Evolutionary conservation across 441 rosid species (phyloP).

Genomic region (Rhodomyrtus psidioides): DNA sequence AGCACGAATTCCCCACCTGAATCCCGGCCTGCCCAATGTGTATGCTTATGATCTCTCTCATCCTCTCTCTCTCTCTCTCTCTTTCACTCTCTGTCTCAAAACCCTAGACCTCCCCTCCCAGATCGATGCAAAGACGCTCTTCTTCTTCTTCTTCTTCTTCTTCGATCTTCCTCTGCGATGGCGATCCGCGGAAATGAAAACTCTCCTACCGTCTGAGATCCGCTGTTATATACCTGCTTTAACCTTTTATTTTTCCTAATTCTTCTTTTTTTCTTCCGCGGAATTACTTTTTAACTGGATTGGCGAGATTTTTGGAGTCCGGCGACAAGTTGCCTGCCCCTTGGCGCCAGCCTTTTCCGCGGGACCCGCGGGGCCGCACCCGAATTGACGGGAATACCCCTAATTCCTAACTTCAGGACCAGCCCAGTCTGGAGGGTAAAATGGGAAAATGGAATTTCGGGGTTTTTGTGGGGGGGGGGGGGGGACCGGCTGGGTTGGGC

Average conservation of each 20-base stretch:
- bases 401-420: rapidly evolving
- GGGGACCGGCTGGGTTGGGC: background rate
- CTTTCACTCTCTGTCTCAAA: background rate
- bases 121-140: background rate
- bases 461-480: no score
- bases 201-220: background rate
- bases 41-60: conserved; percentile 86
- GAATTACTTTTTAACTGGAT: background rate
- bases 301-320: conserved; percentile 1
- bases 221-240: background rate
- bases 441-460: background rate
- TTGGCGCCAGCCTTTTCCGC: background rate
- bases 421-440: background rate
- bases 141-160: no score
- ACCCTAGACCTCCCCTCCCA: background rate
- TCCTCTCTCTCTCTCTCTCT: conserved; percentile 12
- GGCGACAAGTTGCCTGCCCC: background rate
- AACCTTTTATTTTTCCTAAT: background rate
- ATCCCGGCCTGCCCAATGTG: conserved; percentile 92
- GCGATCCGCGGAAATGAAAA: background rate
- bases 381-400: background rate
- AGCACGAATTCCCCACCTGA: conserved; percentile 80
- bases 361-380: background rate
- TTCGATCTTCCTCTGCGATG: background rate
- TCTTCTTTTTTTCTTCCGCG: background rate